Percentiles rank a stretch among this genome's conserved stretches.
Evolutionary conservation across 352 stramenopile genomes (phyloP).

Genomic region (Globisporangium parvum): DNA sequence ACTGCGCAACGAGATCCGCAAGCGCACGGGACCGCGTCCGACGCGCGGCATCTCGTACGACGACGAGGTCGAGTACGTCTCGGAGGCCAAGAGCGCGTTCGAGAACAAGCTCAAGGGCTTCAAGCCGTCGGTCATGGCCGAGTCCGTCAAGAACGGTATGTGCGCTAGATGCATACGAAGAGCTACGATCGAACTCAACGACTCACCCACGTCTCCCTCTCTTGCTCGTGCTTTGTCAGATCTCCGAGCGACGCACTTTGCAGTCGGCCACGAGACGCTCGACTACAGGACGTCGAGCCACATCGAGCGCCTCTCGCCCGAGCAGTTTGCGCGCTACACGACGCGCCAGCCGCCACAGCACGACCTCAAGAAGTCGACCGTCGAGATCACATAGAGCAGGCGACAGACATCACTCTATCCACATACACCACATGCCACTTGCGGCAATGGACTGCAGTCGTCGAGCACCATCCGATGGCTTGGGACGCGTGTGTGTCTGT

Average conservation of each 20-base stretch:
- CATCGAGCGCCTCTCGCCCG: slow-evolving; percentile 35
- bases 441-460: not conserved
- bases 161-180: not conserved
- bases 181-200: not conserved
- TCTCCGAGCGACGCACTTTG: slow-evolving; percentile 71
- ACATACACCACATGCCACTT: not conserved
- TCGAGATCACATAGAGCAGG: slow-evolving; percentile 44
- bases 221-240: slow-evolving; percentile 26
- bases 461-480: not conserved
- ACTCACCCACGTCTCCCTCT: not conserved
- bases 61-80: slow-evolving; percentile 75
- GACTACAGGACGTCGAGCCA: slow-evolving; percentile 74
- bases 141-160: slow-evolving; percentile 68
- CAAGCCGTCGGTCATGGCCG: slow-evolving; percentile 71
- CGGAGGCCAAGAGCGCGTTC: slow-evolving; percentile 62
- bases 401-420: not conserved
- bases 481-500: too few species aligned
- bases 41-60: slow-evolving; percentile 69
- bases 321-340: slow-evolving; percentile 57
- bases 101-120: slow-evolving; percentile 66
- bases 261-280: slow-evolving; percentile 51
- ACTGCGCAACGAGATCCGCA: slow-evolving; percentile 61
- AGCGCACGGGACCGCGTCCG: slow-evolving; percentile 43
- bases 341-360: slow-evolving; percentile 39
- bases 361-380: slow-evolving; percentile 62